Conservation (phyloP, 306 rosid genomes). For the Castanea crenata region DNA sequence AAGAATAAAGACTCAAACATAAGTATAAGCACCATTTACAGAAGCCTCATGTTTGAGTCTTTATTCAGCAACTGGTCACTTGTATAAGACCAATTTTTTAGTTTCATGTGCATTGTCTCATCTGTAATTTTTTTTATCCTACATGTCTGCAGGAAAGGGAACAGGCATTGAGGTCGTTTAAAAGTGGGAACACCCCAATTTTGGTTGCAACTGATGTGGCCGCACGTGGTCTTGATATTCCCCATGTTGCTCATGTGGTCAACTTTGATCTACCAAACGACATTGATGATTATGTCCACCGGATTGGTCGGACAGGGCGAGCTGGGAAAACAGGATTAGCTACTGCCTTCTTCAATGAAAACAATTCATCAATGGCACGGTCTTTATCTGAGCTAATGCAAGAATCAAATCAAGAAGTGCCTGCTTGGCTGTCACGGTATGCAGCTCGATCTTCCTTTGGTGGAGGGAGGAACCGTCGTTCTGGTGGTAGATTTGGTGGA, state of each 20-base stretch:
- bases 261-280: slow-evolving; percentile 93
- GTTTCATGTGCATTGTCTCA: neutral
- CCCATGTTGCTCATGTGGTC: slow-evolving; percentile 86
- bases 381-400: slow-evolving; percentile 74
- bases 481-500: slow-evolving; percentile 80
- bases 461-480: slow-evolving; percentile 77
- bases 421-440: slow-evolving; percentile 75
- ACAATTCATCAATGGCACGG: slow-evolving; percentile 66
- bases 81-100: neutral
- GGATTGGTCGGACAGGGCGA: slow-evolving; percentile 90
- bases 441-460: slow-evolving; percentile 65
- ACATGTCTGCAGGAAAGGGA: slow-evolving; percentile 74
- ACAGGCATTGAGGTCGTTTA: slow-evolving; percentile 69
- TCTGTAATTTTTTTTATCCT: slow-evolving; percentile 5
- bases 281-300: slow-evolving; percentile 91
- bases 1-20: no score
- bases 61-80: neutral
- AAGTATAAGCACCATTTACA: no score
- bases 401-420: slow-evolving; percentile 83
- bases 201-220: slow-evolving; percentile 96
- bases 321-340: slow-evolving; percentile 90
- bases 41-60: neutral
- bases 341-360: slow-evolving; percentile 86
- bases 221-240: slow-evolving; percentile 92
- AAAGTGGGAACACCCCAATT: slow-evolving; percentile 83